Evolutionary conservation across 2,329 filamentous ascomycete species (phyloP).

Genomic region (Aspergillus sp.): DNA sequence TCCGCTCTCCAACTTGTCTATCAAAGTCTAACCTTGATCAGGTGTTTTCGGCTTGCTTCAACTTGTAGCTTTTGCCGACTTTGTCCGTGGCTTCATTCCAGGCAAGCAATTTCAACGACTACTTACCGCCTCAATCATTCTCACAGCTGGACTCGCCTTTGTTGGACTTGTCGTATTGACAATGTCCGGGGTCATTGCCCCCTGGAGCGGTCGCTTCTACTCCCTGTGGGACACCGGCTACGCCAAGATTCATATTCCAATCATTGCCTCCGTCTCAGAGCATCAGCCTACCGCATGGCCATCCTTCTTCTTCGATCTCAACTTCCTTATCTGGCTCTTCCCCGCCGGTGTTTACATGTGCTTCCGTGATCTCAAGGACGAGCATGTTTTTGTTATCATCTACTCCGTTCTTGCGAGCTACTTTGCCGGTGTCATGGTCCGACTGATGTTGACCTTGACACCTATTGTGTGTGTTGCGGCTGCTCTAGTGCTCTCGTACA

Average conservation of each 20-base stretch:
- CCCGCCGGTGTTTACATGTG: constrained; percentile 97
- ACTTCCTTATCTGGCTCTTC: constrained; percentile 98
- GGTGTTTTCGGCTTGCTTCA: constrained; percentile 96
- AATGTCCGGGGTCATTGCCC: constrained; percentile 87
- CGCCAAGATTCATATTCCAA: constrained; percentile 98
- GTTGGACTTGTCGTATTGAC: constrained; percentile 80
- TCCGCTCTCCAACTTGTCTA: constrained; percentile 15
- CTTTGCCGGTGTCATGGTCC: constrained; percentile 99
- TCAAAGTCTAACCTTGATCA: constrained; percentile 43
- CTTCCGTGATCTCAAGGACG: constrained; percentile 90
- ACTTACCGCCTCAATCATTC: constrained; percentile 74
- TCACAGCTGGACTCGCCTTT: constrained; percentile 74
- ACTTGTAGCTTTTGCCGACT: constrained; percentile 89
- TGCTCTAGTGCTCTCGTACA: constrained; percentile 82
- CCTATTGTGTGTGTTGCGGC: constrained; percentile 95
- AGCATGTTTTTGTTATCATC: constrained; percentile 97
- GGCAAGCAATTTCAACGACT: constrained; percentile 94
- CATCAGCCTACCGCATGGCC: constrained; percentile 99
- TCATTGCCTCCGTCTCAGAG: constrained; percentile 99
- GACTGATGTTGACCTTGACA: constrained; percentile 95
- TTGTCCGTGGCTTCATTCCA: constrained; percentile 83
- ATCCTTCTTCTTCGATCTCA: constrained; percentile 98
- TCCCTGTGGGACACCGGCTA: constrained; percentile 99
- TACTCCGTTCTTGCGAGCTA: constrained; percentile 97
- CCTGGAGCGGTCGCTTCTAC: constrained; percentile 98